These are phyloP conservation scores for Platanus orientalis DNA, from an alignment of 164 flowering plant species.

Conservation along the genomic window DNA sequence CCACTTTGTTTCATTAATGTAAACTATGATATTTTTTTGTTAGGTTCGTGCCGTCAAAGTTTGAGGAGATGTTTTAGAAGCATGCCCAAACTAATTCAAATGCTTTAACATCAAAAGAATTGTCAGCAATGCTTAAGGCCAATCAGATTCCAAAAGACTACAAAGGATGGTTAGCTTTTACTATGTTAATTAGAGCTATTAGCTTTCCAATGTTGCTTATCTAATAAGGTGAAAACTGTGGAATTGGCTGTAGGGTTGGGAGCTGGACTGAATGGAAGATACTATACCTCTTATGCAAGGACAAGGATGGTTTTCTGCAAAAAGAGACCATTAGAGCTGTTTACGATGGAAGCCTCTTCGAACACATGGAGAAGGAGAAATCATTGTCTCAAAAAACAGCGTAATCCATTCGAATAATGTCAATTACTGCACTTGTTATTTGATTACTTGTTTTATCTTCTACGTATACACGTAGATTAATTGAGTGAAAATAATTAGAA, in stretches of 20 bases:
- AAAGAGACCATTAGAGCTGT: slow-evolving; percentile 56
- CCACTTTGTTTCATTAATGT: neutral
- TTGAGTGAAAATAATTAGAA: neutral
- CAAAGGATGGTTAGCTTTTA: slow-evolving; percentile 45
- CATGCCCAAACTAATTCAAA: slow-evolving; percentile 35
- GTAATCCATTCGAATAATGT: neutral
- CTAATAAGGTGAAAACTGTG: neutral
- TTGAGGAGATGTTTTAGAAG: slow-evolving; percentile 60
- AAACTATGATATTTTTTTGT: neutral
- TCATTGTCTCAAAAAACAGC: slow-evolving; percentile 28
- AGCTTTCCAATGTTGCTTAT: neutral
- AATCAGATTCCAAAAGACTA: slow-evolving; percentile 52
- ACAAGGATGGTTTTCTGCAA: slow-evolving; percentile 54
- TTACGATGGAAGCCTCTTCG: slow-evolving; percentile 70
- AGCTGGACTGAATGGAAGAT: slow-evolving; percentile 56
- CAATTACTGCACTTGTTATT: neutral
- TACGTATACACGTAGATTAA: neutral
- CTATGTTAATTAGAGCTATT: neutral
- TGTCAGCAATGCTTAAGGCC: slow-evolving; percentile 44
- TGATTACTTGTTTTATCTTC: neutral
- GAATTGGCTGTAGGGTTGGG: slow-evolving; percentile 37
- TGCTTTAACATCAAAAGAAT: slow-evolving; percentile 53
- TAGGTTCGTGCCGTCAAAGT: slow-evolving; percentile 38
- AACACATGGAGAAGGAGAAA: slow-evolving; percentile 42
- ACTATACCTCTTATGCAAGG: slow-evolving; percentile 50